Evolutionary conservation across 768 basidiomycete species (phyloP).

Genomic region (Roridomyces roridus): DNA sequence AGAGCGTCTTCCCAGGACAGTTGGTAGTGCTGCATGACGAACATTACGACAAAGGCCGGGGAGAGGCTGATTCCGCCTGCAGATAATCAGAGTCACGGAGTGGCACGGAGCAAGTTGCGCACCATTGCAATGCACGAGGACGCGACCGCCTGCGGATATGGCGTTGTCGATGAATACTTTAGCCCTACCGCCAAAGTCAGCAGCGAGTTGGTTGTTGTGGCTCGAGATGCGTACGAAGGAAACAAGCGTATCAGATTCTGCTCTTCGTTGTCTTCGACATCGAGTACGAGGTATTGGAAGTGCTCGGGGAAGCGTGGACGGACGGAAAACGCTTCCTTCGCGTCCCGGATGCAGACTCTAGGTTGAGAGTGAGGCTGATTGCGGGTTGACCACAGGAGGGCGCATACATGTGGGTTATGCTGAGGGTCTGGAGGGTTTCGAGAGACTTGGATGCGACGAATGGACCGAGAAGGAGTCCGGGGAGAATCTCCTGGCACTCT

Average conservation of each 20-base stretch:
- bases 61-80: conserved; percentile 87
- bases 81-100: background rate
- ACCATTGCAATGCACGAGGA: conserved; percentile 93
- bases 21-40: conserved; percentile 85
- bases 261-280: conserved; percentile 92
- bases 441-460: conserved; percentile 89
- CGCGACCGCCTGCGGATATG: conserved; percentile 66
- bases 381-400: conserved; percentile 18
- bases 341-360: conserved; percentile 91
- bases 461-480: conserved; percentile 83
- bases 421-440: conserved; percentile 65
- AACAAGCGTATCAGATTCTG: conserved; percentile 93
- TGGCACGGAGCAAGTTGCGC: conserved; percentile 26
- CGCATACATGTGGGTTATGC: conserved; percentile 81
- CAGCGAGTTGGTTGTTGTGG: background rate
- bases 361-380: conserved; percentile 25
- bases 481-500: conserved; percentile 92
- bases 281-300: conserved; percentile 80
- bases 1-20: conserved; percentile 89
- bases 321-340: conserved; percentile 90
- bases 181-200: conserved; percentile 53
- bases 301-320: conserved; percentile 81
- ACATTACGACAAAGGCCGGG: conserved; percentile 91
- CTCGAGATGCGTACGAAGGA: conserved; percentile 62
- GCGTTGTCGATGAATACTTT: conserved; percentile 78